Conservation (phyloP, 805 yeast genomes). For the Hanseniaspora taiwanica region DNA sequence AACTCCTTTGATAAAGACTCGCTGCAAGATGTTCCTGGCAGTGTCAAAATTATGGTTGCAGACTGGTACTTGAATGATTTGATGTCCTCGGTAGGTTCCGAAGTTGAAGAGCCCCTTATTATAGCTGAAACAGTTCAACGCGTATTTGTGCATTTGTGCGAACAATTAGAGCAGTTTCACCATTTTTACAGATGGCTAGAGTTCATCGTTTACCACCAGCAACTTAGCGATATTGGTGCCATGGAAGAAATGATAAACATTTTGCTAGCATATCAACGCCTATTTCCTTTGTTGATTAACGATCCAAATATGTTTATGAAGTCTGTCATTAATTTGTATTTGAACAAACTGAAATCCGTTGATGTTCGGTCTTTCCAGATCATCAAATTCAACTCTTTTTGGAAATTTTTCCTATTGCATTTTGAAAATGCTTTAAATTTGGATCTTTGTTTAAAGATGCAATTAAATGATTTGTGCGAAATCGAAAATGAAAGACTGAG, state of each 20-base stretch:
- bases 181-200: constrained; percentile 25
- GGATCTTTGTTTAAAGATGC: constrained; percentile 17
- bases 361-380: constrained; percentile 15
- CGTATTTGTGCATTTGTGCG: constrained; percentile 15
- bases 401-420: constrained; percentile 22
- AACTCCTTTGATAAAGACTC: constrained; percentile 9
- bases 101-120: constrained; percentile 11
- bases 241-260: constrained; percentile 20
- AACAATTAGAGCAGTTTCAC: constrained; percentile 16
- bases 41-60: constrained; percentile 31
- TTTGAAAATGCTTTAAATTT: constrained; percentile 18
- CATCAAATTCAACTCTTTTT: constrained; percentile 18
- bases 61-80: constrained; percentile 36
- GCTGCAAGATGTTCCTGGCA: constrained; percentile 24
- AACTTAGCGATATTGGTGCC: constrained; percentile 17
- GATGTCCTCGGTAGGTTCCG: constrained; percentile 20
- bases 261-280: constrained; percentile 16
- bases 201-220: constrained; percentile 20
- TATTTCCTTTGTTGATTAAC: constrained; percentile 26
- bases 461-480: constrained; percentile 17
- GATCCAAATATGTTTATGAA: constrained; percentile 24
- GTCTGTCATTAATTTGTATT: constrained; percentile 18
- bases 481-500: constrained; percentile 17
- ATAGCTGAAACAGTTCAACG: constrained; percentile 11
- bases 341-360: constrained; percentile 12